These are phyloP conservation scores for Chaetothyriales sp. DNA, from an alignment of 2,329 filamentous ascomycete genomes.

Conservation along the genomic window DNA sequence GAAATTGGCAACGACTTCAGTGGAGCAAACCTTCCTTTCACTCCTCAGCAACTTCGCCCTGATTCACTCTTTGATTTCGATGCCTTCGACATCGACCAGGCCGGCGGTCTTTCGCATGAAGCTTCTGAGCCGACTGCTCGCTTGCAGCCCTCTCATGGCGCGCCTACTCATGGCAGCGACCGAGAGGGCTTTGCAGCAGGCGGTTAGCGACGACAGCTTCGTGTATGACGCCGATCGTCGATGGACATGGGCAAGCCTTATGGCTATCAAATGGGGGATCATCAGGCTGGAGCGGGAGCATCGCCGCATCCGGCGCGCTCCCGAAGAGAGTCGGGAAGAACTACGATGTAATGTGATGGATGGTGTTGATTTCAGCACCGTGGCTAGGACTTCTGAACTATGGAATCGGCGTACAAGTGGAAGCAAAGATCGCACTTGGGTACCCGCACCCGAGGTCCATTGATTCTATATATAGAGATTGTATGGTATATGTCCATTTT, in stretches of 20 bases:
- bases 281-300: slow-evolving; percentile 27
- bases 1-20: slow-evolving; percentile 58
- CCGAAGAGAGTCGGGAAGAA: slow-evolving; percentile 3
- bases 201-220: slow-evolving; percentile 29
- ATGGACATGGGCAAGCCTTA: slow-evolving; percentile 30
- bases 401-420: slow-evolving; percentile 16
- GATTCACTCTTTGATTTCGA: slow-evolving; percentile 42
- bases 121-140: slow-evolving; percentile 35
- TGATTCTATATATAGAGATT: slow-evolving; percentile 3
- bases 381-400: slow-evolving; percentile 28
- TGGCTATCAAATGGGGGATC: slow-evolving; percentile 32
- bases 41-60: slow-evolving; percentile 31
- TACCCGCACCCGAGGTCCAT: slow-evolving; percentile 11
- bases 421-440: slow-evolving; percentile 8
- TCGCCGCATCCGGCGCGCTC: slow-evolving; percentile 19
- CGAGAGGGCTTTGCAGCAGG: slow-evolving; percentile 38
- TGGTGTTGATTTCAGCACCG: slow-evolving; percentile 24
- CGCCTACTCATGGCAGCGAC: slow-evolving; percentile 39
- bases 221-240: slow-evolving; percentile 22
- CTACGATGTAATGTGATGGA: slow-evolving; percentile 9
- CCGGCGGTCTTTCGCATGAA: slow-evolving; percentile 33
- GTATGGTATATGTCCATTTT: neutral
- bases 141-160: slow-evolving; percentile 39
- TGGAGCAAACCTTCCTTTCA: slow-evolving; percentile 31
- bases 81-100: slow-evolving; percentile 32